Base-by-base conservation (phyloP, 2,329 filamentous ascomycete species). In the Paramyrothecium sp. region DNA sequence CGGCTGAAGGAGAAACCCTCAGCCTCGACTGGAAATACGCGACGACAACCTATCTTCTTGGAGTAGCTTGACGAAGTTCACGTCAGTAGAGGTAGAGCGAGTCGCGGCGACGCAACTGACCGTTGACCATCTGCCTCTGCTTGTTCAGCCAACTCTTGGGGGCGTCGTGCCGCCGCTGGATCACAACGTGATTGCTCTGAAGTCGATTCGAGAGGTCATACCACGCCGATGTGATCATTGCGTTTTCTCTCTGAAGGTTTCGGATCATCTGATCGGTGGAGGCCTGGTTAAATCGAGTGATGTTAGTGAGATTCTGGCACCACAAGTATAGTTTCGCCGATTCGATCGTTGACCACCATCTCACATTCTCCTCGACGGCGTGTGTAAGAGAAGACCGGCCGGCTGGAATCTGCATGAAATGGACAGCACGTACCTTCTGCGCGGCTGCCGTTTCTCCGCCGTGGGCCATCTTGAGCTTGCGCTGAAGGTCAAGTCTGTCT, bases 131-230 rank as follows among this genome's bases (percentile, higher is more conserved):
- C 69, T 87, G 84, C 69, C 91, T 84, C 80, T 95, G 91, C 78
- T 90, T 92, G 67, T 90, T 90, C 65, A 96, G 76, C 90, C 90
- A 96, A 74, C 90, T 93, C 74, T 86, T 89, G 16, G 90, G 89
- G 64, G 84, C 83, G 65, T 94, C 90, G 64, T 86, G 85, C 64
- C 89, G 82, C 63, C 91, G 80, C 69, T 92, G 89, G 60, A 96
- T 75, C 55, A 91, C 86, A 47, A 94, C 88, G 60, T 90, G 90
- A 71, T 93, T 94, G 76, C 89, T 92, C 75, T 95, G 91, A 64
- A 96, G 74, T 54, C 91, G 82, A 69, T 82, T 88, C 23, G 88
- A 87, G 66, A 95, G 83, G 72, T 94, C 90, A 75, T 93, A 93
- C 90, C 90, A 96, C 2, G 91, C 91, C n/a, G 87, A 89, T 23